Evolutionary conservation across 139 green algal genomes (phyloP), one percentile per base, ranked within the genome.

Genomic region (Picochlorum sp.): DNA sequence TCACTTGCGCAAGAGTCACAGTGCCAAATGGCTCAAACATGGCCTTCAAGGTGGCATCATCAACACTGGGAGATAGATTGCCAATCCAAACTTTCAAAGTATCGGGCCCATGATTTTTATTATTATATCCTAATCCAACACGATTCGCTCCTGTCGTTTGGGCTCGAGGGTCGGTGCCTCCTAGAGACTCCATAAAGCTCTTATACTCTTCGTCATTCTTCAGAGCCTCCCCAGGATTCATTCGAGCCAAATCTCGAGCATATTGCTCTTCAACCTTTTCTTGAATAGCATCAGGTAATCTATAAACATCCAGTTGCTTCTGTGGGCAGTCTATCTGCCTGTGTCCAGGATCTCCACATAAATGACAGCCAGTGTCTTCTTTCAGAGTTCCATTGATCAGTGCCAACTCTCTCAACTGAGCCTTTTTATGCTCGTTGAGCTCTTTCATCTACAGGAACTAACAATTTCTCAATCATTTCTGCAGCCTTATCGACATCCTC

Each of bases 361-460:
- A 66, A 57, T 74, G 83, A 66, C 86, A 94, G 45, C 66, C 73
- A 18, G 66, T 28, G 15, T 67, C 70, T 14, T 77, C 79, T 23
- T 82, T 76, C 52, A 91, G 68, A 13, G 85, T 92, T 47, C 92
- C 93, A 64, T 98, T 98, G 4, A 98, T 73, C 2, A 85, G 72
- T 26, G 93, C 93, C 30, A 98, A 80, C 79, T 98, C 92, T 4
- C 89, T 71, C 68, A 98, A 76, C 77, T 95, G 85, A 74, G 91
- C 58, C 20, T 85, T 78, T 80, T 98, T 98, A 76, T 97, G 86
- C 72, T 97, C 88, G 59, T 95, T 95, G 55, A 81, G 69, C 37
- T 84, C 81, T 54, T n/a, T 98, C 91, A 62, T 97, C 89, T 49
- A 86, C 63, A 11, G 90, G 90, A 54, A 82, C 57, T 45, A 97